These are phyloP conservation scores for Rubia yunnanensis DNA, from an alignment of 257 asterid species.

Conservation along the genomic window DNA sequence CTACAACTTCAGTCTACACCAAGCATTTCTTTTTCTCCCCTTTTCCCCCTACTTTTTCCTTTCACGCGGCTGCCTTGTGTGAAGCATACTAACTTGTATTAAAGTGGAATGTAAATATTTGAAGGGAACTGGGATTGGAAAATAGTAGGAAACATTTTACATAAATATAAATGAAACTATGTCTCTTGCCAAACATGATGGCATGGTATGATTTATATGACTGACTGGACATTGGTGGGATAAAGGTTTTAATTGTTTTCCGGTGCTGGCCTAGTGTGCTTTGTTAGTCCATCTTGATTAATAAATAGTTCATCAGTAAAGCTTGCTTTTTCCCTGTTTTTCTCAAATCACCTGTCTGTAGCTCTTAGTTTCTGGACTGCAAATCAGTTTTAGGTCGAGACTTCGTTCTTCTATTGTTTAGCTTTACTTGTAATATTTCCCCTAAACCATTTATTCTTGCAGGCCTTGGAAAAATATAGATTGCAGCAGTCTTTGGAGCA, in stretches of 20 bases:
- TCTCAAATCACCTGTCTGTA: background rate
- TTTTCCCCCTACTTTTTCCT: no score
- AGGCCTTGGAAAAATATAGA: slow-evolving; percentile 83
- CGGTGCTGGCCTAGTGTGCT: background rate
- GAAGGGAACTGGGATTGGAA: background rate
- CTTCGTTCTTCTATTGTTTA: background rate
- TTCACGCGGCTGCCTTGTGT: no score
- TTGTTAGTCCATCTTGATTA: background rate
- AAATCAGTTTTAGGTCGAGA: background rate
- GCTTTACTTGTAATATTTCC: background rate
- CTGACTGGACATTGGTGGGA: background rate
- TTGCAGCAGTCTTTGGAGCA: slow-evolving; percentile 84
- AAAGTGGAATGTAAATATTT: no score
- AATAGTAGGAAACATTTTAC: background rate
- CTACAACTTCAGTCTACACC: background rate
- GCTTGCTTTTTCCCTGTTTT: background rate
- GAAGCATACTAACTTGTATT: no score
- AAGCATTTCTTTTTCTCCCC: background rate
- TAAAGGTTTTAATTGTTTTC: background rate
- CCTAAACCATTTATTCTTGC: slow-evolving; percentile 8
- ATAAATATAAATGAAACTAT: background rate
- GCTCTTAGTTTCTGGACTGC: background rate
- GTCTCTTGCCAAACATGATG: background rate
- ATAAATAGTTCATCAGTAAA: background rate
- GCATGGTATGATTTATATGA: background rate